A percentile compares a stretch with the other conserved stretches of the same genome.
Evolutionary conservation across 1,284 basidiomycete species (phyloP).

Genomic region (Mycosarcoma mackinlayi): DNA sequence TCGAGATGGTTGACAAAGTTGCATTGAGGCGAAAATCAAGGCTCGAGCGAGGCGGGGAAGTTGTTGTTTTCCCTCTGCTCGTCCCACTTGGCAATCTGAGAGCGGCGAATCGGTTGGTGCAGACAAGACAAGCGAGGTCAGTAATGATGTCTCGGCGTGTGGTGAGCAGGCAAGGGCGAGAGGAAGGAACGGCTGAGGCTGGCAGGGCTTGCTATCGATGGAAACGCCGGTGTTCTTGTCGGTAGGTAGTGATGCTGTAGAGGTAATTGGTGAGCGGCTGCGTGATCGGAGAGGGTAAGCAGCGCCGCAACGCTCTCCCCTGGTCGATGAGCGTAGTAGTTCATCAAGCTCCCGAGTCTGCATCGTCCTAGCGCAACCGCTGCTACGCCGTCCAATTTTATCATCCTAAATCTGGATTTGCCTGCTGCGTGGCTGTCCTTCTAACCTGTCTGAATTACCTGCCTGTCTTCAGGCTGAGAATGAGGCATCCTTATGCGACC

Average conservation of each 20-base stretch:
- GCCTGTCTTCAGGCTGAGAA: no score
- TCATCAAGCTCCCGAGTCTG: no score
- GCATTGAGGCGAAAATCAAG: conserved; percentile 28
- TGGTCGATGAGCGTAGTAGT: no score
- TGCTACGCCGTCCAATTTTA: no score
- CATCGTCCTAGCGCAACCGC: no score
- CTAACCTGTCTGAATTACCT: no score
- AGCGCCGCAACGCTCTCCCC: no score
- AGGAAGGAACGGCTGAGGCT: background rate
- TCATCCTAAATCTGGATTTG: no score
- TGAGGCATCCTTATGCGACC: no score
- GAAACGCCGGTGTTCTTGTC: background rate
- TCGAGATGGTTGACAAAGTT: background rate
- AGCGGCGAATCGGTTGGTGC: background rate
- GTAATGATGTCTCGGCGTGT: background rate
- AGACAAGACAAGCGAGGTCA: background rate
- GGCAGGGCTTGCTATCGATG: background rate
- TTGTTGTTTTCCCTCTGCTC: conserved; percentile 66
- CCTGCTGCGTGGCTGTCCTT: no score
- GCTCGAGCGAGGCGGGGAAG: conserved; percentile 66
- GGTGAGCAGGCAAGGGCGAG: background rate
- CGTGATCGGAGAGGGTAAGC: no score
- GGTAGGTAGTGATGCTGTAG: background rate
- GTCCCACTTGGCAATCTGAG: conserved; percentile 66
- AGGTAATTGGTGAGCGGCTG: no score